Conservation (phyloP, 2,329 filamentous ascomycete species). For the Calonectria honghensis region DNA sequence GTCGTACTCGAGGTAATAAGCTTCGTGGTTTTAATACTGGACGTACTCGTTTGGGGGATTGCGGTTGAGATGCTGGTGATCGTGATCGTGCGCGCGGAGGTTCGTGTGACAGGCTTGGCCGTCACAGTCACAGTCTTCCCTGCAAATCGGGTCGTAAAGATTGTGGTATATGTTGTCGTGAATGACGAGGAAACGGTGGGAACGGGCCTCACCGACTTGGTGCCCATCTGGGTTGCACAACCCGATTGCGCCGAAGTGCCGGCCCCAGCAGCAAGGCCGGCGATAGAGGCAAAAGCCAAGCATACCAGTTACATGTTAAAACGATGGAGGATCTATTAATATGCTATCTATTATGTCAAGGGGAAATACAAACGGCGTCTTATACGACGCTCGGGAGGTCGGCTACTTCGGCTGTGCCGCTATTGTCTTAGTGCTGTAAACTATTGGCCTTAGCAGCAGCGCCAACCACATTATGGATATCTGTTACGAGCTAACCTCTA, state of each 20-base stretch:
- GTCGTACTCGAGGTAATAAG: neutral
- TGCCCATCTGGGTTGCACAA: slow-evolving; percentile 3
- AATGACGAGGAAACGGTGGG: neutral
- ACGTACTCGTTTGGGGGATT: neutral
- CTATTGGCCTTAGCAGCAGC: neutral
- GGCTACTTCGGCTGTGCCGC: neutral
- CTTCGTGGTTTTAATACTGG: neutral
- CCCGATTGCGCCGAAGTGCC: neutral
- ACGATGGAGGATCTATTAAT: too few relatives aligned
- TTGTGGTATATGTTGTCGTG: neutral
- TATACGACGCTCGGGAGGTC: too few relatives aligned
- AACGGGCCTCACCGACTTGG: neutral
- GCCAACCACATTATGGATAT: too few relatives aligned
- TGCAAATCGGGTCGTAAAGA: neutral
- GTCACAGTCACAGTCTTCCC: neutral
- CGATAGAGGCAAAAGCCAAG: neutral
- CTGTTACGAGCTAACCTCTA: too few relatives aligned
- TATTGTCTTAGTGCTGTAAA: neutral
- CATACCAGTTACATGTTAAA: neutral
- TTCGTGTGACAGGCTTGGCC: neutral
- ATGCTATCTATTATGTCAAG: too few relatives aligned
- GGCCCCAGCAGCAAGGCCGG: neutral
- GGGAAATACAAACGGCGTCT: too few relatives aligned
- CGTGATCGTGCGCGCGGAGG: neutral
- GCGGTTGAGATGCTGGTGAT: neutral